These are phyloP conservation scores for Chondrostereum purpureum DNA, from an alignment of 1,284 basidiomycete species.

Conservation along the genomic window DNA sequence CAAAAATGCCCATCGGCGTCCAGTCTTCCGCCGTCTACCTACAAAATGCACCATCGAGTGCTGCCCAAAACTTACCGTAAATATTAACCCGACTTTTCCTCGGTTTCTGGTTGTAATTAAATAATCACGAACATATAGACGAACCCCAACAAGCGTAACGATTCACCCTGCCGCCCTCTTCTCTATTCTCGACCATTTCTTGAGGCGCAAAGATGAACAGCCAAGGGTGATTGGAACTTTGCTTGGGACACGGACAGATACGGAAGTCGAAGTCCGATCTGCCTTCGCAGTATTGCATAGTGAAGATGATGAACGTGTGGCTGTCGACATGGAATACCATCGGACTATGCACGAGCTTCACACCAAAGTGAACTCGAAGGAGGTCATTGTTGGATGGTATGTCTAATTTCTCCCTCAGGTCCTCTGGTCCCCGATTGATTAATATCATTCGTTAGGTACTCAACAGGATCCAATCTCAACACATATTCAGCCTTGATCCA, in stretches of 20 bases:
- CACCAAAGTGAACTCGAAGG: slow-evolving; percentile 77
- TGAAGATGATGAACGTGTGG: slow-evolving; percentile 88
- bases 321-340: slow-evolving; percentile 96
- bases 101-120: slow-evolving; percentile 1
- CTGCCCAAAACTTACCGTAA: slow-evolving; percentile 32
- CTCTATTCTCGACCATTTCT: slow-evolving; percentile 95
- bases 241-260: slow-evolving; percentile 79
- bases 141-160: slow-evolving; percentile 69
- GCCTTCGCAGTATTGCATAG: slow-evolving; percentile 88
- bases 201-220: slow-evolving; percentile 77
- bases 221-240: slow-evolving; percentile 95
- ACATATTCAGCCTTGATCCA: slow-evolving; percentile 97
- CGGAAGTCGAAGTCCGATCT: slow-evolving; percentile 70
- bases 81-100: slow-evolving; percentile 14
- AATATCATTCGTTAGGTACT: slow-evolving; percentile 59
- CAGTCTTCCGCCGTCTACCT: slow-evolving; percentile 65
- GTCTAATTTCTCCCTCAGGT: slow-evolving; percentile 24
- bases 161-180: slow-evolving; percentile 93
- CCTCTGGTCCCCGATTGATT: slow-evolving; percentile 9
- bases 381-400: slow-evolving; percentile 87
- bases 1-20: slow-evolving; percentile 60
- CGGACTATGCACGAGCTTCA: slow-evolving; percentile 89
- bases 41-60: slow-evolving; percentile 32
- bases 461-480: slow-evolving; percentile 85
- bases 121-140: slow-evolving; percentile 31